Conservation (phyloP, 768 basidiomycete genomes). For the Kwoniella shandongensis region DNA sequence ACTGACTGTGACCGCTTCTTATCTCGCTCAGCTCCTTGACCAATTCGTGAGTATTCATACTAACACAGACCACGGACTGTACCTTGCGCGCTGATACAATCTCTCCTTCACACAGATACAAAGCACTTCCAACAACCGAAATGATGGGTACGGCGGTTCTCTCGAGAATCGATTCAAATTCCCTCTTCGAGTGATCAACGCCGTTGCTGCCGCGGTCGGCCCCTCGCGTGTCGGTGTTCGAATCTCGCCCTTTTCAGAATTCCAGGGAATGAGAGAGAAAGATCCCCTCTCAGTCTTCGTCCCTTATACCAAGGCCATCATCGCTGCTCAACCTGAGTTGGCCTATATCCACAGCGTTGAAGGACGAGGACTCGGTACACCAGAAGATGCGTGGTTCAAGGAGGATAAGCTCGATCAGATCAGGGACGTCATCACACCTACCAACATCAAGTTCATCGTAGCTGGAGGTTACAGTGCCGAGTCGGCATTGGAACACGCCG, state of each 20-base stretch:
- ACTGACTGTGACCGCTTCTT: conserved; percentile 43
- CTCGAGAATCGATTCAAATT: conserved; percentile 64
- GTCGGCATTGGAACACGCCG: conserved; percentile 10
- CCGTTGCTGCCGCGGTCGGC: conserved; percentile 60
- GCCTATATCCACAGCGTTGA: conserved; percentile 27
- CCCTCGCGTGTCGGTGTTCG: conserved; percentile 60
- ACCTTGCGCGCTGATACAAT: too few relatives aligned
- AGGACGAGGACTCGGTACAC: conserved; percentile 3
- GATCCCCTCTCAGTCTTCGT: conserved; percentile 21
- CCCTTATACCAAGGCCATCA: conserved; percentile 21
- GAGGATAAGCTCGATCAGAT: conserved; percentile 17
- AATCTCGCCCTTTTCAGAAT: conserved; percentile 63
- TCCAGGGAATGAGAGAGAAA: conserved; percentile 56
- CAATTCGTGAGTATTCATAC: conserved; percentile 57
- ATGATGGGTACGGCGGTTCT: conserved; percentile 68
- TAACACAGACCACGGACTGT: too few relatives aligned
- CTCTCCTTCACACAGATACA: conserved; percentile 55
- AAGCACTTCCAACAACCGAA: conserved; percentile 60
- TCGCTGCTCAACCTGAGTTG: conserved; percentile 17
- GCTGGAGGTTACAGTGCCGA: conserved; percentile 17
- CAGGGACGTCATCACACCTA: conserved; percentile 2
- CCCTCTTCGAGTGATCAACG: conserved; percentile 60
- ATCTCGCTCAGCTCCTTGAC: conserved; percentile 54
- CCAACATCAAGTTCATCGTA: conserved; percentile 15
- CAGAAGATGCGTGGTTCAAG: conserved; percentile 6